Base-by-base conservation (phyloP, 768 basidiomycete species). In the Lactarius evosmus region DNA sequence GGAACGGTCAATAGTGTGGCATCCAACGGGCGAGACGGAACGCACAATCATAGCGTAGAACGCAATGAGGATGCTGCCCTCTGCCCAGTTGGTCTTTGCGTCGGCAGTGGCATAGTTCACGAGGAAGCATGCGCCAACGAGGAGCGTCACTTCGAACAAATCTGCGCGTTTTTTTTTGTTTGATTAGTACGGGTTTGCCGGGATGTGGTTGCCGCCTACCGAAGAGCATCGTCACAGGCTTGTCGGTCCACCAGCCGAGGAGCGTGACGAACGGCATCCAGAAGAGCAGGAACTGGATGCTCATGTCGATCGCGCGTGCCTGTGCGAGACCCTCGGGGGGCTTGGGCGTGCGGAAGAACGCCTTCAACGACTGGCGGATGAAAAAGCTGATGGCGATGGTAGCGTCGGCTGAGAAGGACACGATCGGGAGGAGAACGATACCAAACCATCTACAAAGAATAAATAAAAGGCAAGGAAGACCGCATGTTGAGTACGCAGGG, bases 101-200 rank as follows among this genome's bases (percentile, higher is more conserved):
- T 91, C 89, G 0, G 87, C 86, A 12, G 88, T 89, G 57, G 90
- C 85, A 70, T 88, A 89, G 74, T 91, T 91, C 58, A 91, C 89
- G 54, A 91, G 75, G 76, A 91, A 89, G 70, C 85, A 86, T 2
- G 87, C 79, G 1, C 83, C 87, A 4, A 91, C 71, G 36, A 90
- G 74, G 25, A 86, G 66, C 0, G 85, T 82, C 3, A 91, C 81
- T 70, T 90, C 87, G 67, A 86, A 88, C 57, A 86, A 74, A 73
- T 90, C 88, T 89, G 64, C 33, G 30, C 4, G 54, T 55, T 29
- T 46, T 58, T 46, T 11, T 29, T 11, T n/a, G n/a, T n/a, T n/a
- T n/a, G n/a, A n/a, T 22, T 19, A 56, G 9, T 11, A 27, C 8
- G 49, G 17, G 51, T 19, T 57, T 79, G 30, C n/a, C n/a, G n/a